A percentile compares a stretch with the other conserved stretches of the same genome.
These are phyloP conservation scores for Candida insectorum DNA, from an alignment of 805 yeast species.

Conservation along the genomic window DNA sequence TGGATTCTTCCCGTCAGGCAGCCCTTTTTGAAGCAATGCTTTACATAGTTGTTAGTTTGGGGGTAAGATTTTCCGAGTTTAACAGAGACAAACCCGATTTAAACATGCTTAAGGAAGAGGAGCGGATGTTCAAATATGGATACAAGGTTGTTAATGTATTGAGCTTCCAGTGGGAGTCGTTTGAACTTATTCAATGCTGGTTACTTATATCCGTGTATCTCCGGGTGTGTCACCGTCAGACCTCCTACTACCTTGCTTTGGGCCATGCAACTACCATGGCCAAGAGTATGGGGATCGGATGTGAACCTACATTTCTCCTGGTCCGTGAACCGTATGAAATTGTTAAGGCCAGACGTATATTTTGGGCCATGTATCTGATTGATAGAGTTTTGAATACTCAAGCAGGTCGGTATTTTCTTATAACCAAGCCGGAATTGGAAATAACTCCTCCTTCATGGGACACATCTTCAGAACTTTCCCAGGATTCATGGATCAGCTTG, in stretches of 20 bases:
- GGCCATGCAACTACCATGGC: conserved; percentile 35
- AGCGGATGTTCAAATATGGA: conserved; percentile 31
- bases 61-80: conserved; percentile 51
- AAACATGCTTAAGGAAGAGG: conserved; percentile 27
- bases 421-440: conserved; percentile 36
- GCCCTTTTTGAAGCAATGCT: conserved; percentile 49
- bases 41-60: conserved; percentile 45
- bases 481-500: conserved; percentile 49
- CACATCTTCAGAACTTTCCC: conserved; percentile 24
- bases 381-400: conserved; percentile 54
- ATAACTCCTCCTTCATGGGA: too few species aligned
- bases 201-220: conserved; percentile 33
- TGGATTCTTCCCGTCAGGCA: conserved; percentile 19
- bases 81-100: conserved; percentile 22
- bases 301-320: conserved; percentile 20
- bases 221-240: conserved; percentile 37
- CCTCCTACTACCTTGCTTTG: conserved; percentile 29
- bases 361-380: conserved; percentile 52
- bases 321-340: conserved; percentile 44
- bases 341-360: conserved; percentile 48
- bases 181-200: conserved; percentile 43
- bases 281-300: conserved; percentile 35
- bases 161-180: conserved; percentile 41
- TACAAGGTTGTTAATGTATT: conserved; percentile 28
- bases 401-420: conserved; percentile 43